phyloP scores from a whole-genome alignment of 2,329 filamentous ascomycete species.

The Pseudogymnoascus pannorum region DNA sequence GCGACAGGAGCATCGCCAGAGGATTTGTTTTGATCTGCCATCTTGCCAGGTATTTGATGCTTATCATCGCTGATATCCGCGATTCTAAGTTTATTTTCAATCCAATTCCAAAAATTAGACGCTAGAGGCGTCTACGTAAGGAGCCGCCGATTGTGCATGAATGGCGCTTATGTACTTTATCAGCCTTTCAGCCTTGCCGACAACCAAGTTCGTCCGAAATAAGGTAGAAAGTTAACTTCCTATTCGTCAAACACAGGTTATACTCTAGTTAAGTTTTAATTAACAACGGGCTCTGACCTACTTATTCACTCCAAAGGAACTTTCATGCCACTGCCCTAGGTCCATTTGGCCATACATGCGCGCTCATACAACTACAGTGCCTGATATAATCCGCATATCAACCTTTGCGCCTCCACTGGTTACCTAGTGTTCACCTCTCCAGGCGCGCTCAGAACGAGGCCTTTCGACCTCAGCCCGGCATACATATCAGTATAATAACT shows the following conservation, averaged over 20 bases:
- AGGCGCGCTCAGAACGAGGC: not conserved
- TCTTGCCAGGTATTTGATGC: not conserved
- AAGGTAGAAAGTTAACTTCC: not conserved
- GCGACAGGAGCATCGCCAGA: not conserved
- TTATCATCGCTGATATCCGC: not conserved
- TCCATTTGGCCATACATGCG: not conserved
- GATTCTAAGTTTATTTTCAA: constrained; percentile 1
- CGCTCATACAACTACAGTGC: not conserved
- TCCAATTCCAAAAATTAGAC: not conserved
- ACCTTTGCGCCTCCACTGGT: not conserved
- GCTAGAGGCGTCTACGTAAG: constrained; percentile 1
- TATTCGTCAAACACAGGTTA: not conserved
- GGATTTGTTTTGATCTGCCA: constrained; percentile 1
- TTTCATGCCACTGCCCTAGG: not conserved
- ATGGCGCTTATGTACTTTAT: not conserved
- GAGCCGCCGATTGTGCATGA: not conserved
- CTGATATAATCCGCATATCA: not conserved
- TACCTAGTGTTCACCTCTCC: not conserved
- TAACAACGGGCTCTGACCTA: not conserved
- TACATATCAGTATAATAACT: not conserved
- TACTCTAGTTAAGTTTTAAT: not conserved
- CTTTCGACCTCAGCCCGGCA: not conserved
- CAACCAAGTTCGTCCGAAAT: constrained; percentile 1
- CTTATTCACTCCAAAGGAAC: not conserved
- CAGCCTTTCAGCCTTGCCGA: constrained; percentile 6